phyloP scores from a whole-genome alignment of 2,329 filamentous ascomycete genomes.

The Pseudomassariella vexata region DNA sequence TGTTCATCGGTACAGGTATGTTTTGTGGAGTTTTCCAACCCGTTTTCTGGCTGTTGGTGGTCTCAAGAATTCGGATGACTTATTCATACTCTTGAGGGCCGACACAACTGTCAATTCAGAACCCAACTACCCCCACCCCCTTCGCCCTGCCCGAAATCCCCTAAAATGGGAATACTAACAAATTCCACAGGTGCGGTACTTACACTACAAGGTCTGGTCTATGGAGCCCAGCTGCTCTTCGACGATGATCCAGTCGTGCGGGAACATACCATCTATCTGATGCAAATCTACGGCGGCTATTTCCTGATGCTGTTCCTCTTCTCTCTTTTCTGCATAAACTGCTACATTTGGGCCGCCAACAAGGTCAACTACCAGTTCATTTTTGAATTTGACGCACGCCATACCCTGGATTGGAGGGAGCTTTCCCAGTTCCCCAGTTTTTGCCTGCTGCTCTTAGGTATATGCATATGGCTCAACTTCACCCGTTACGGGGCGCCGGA shows the following conservation, averaged over 20 bases:
- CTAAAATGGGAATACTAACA: too few species aligned
- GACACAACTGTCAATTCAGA: too few species aligned
- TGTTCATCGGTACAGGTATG: conserved; percentile 64
- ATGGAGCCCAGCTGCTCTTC: conserved; percentile 49
- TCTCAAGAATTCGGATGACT: too few species aligned
- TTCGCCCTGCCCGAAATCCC: too few species aligned
- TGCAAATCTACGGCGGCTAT: conserved; percentile 92
- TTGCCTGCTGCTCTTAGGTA: conserved; percentile 69
- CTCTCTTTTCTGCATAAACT: conserved; percentile 78
- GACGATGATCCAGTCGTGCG: conserved; percentile 40
- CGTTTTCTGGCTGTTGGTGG: too few species aligned
- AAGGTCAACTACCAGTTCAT: conserved; percentile 97
- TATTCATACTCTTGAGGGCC: too few species aligned
- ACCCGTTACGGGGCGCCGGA: conserved; percentile 55
- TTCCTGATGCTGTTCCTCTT: conserved; percentile 79
- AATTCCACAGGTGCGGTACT: conserved; percentile 66
- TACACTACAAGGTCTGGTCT: conserved; percentile 58
- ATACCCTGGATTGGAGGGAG: conserved; percentile 85
- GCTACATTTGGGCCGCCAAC: conserved; percentile 72
- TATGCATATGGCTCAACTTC: conserved; percentile 90
- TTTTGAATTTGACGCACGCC: conserved; percentile 88
- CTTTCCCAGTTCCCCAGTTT: conserved; percentile 81
- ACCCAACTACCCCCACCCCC: too few species aligned
- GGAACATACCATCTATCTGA: conserved; percentile 57
- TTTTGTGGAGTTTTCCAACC: too few species aligned